Evolutionary conservation across 495 filamentous ascomycete species (phyloP).

Genomic region (Schizothecium vesticola): DNA sequence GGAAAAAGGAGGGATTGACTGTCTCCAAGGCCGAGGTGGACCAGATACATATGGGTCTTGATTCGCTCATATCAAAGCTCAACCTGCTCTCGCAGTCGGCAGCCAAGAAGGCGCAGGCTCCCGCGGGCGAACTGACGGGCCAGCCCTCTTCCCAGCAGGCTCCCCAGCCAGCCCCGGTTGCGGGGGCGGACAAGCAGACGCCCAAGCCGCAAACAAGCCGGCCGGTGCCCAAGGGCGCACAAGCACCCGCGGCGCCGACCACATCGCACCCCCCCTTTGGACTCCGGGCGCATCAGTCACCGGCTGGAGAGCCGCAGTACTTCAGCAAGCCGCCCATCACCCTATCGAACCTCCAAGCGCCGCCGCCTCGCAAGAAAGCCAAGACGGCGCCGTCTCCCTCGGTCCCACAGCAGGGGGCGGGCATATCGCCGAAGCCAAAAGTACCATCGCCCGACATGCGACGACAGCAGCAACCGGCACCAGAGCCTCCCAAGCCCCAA

Average conservation of each 20-base stretch:
- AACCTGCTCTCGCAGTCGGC: conserved; percentile 16
- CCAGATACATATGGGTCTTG: conserved; percentile 39
- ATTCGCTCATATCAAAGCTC: not conserved
- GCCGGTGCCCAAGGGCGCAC: conserved; percentile 33
- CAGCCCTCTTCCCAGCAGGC: conserved; percentile 18
- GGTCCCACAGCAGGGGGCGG: conserved; percentile 22
- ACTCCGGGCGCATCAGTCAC: conserved; percentile 64
- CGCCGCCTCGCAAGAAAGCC: conserved; percentile 51
- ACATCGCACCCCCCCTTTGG: conserved; percentile 59
- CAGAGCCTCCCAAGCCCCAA: conserved; percentile 29
- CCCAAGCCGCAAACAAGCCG: conserved; percentile 34
- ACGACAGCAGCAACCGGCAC: conserved; percentile 36
- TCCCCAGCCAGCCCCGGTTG: conserved; percentile 52
- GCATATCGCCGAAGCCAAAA: conserved; percentile 47
- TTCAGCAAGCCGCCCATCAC: conserved; percentile 40
- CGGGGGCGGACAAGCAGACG: conserved; percentile 64
- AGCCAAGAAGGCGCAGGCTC: conserved; percentile 9
- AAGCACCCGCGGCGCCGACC: conserved; percentile 59
- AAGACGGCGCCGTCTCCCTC: conserved; percentile 35
- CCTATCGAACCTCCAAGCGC: conserved; percentile 42
- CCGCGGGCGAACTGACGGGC: conserved; percentile 7
- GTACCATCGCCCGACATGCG: conserved; percentile 41
- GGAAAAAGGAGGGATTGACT: conserved; percentile 47
- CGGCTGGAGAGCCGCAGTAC: conserved; percentile 62
- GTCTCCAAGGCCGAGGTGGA: conserved; percentile 54